Evolutionary conservation across 73 alveolate genomes (phyloP).

Genomic region (Paramecium biaurelia): DNA sequence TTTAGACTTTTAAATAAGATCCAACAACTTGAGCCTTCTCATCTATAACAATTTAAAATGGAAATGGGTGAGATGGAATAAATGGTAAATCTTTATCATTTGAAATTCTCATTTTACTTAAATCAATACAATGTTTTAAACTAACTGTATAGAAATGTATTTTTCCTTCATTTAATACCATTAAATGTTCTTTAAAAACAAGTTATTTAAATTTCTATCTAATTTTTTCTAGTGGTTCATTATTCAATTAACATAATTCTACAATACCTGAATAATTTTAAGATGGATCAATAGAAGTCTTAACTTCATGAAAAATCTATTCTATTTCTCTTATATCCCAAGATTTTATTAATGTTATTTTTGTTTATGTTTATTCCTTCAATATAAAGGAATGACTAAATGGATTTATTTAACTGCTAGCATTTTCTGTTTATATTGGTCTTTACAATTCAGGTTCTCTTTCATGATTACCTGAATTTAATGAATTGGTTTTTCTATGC

Average conservation of each 20-base stretch:
- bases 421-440: conserved; percentile 26
- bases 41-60: conserved; percentile 40
- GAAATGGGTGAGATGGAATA: conserved; percentile 50
- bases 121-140: conserved; percentile 34
- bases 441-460: conserved; percentile 9
- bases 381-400: conserved; percentile 4
- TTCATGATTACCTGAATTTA: conserved; percentile 11
- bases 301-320: conserved; percentile 4
- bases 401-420: neutral
- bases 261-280: conserved; percentile 43
- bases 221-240: conserved; percentile 41
- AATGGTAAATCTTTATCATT: conserved; percentile 29
- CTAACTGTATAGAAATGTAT: neutral
- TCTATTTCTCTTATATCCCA: conserved; percentile 56
- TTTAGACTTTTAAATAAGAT: conserved; percentile 26
- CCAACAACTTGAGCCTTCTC: neutral
- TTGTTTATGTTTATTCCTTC: neutral
- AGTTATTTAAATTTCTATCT: conserved; percentile 13
- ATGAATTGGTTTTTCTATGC: conserved; percentile 44
- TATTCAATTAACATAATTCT: neutral
- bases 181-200: neutral
- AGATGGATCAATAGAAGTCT: neutral
- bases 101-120: conserved; percentile 39
- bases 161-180: conserved; percentile 26
- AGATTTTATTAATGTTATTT: conserved; percentile 30